These are phyloP conservation scores for Strigomonas culicis DNA, from an alignment of 208 protist species.

Conservation along the genomic window DNA sequence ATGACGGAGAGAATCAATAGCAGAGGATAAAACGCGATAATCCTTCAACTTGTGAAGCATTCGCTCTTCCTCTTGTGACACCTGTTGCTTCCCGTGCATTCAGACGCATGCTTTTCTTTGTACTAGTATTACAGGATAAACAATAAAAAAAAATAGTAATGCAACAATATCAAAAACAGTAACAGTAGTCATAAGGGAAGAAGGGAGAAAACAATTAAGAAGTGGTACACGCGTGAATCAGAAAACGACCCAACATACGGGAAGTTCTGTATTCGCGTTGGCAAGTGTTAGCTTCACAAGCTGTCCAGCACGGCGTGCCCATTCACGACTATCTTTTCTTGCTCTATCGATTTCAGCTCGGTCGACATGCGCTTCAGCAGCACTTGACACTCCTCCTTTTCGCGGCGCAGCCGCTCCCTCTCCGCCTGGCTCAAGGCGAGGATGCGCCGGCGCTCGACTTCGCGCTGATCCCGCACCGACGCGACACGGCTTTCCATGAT, in stretches of 20 bases:
- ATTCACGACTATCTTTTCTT: background rate
- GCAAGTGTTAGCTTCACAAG: background rate
- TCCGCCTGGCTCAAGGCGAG: constrained; percentile 41
- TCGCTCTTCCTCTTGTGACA: too few species aligned
- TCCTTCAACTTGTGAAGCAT: too few species aligned
- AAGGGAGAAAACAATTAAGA: background rate
- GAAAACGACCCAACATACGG: too few species aligned
- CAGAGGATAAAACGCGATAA: too few species aligned
- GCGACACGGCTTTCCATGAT: constrained; percentile 48
- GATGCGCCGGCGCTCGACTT: constrained; percentile 45
- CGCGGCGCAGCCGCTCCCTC: constrained; percentile 26
- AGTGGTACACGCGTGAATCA: background rate
- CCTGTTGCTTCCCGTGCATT: too few species aligned
- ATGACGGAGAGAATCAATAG: background rate
- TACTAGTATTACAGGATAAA: too few species aligned
- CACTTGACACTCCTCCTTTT: constrained; percentile 51
- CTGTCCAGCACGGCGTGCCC: background rate
- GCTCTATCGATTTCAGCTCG: background rate
- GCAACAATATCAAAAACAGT: constrained; percentile 12
- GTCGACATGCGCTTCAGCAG: constrained; percentile 33
- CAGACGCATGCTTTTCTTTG: too few species aligned
- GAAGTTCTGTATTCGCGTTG: too few species aligned
- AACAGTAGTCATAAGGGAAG: background rate
- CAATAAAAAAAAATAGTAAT: constrained; percentile 5
- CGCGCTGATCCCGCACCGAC: constrained; percentile 32